Conservation (phyloP, 2,329 filamentous ascomycete species). For the Xylariaceae sp. region DNA sequence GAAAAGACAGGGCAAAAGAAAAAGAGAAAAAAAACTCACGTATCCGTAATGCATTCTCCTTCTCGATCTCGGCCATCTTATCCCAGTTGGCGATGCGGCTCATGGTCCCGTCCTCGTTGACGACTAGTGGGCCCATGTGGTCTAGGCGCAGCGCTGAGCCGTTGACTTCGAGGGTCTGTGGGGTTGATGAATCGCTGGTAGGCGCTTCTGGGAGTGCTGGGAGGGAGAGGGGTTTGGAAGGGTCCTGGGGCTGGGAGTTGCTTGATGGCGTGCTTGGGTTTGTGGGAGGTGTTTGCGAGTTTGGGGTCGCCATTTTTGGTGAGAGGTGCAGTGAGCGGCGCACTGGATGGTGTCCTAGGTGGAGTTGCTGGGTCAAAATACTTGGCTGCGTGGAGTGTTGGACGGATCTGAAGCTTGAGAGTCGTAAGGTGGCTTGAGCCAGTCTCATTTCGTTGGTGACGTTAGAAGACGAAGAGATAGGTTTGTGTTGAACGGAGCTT, state of each 20-base stretch:
- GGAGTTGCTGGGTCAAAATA: too few relatives aligned
- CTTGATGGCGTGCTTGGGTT: too few relatives aligned
- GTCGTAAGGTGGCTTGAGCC: too few relatives aligned
- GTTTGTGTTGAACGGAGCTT: too few relatives aligned
- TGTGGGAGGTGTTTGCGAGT: neutral
- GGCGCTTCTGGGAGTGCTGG: conserved; percentile 15
- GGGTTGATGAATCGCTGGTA: conserved; percentile 10
- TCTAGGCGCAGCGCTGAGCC: conserved; percentile 53
- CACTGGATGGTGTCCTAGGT: too few relatives aligned
- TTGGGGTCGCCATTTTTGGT: too few relatives aligned
- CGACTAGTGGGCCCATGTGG: conserved; percentile 67
- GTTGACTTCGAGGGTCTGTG: conserved; percentile 34
- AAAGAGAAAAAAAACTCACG: conserved; percentile 5
- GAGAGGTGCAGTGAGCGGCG: too few relatives aligned
- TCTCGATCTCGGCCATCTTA: conserved; percentile 66
- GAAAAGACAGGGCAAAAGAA: neutral
- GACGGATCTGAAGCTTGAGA: too few relatives aligned
- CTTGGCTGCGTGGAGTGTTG: too few relatives aligned
- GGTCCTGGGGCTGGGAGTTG: neutral
- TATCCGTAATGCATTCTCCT: conserved; percentile 62
- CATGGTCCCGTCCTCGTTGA: conserved; percentile 68
- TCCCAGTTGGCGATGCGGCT: conserved; percentile 70
- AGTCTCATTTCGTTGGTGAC: too few relatives aligned
- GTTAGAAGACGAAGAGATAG: too few relatives aligned
- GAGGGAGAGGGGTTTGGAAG: conserved; percentile 16